phyloP scores from a whole-genome alignment of 495 filamentous ascomycete genomes.

The Ramalina intermedia region DNA sequence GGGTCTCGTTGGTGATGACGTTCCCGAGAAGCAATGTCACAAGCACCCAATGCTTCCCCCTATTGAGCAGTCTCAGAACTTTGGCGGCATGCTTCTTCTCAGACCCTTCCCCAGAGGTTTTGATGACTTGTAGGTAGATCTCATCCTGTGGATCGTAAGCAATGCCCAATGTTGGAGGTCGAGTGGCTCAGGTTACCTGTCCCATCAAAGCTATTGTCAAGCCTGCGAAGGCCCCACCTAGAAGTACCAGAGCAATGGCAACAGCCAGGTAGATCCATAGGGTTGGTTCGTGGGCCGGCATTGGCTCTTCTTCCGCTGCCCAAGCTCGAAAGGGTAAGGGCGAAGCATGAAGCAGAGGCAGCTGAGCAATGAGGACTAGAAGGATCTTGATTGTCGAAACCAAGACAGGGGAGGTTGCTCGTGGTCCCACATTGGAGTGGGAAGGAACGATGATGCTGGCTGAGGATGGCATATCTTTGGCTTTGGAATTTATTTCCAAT shows the following conservation, averaged over 20 bases:
- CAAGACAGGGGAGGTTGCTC: not conserved
- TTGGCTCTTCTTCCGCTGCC: conserved; percentile 19
- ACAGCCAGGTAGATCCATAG: conserved; percentile 59
- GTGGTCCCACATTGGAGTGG: too few relatives aligned
- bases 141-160: conserved; percentile 49
- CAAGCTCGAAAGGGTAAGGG: conserved; percentile 14
- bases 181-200: conserved; percentile 20
- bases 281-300: conserved; percentile 36
- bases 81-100: conserved; percentile 71
- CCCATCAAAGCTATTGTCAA: conserved; percentile 77
- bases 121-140: conserved; percentile 91
- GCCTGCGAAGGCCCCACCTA: conserved; percentile 90
- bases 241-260: conserved; percentile 60
- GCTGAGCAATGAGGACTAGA: conserved; percentile 27
- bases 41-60: conserved; percentile 97
- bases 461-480: too few relatives aligned
- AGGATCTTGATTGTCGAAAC: conserved; percentile 18
- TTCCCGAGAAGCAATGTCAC: conserved; percentile 89
- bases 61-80: conserved; percentile 67
- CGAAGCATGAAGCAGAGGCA: conserved; percentile 31
- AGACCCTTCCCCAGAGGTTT: conserved; percentile 61
- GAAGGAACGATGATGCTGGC: too few relatives aligned
- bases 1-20: conserved; percentile 95
- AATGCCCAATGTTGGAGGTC: too few relatives aligned
- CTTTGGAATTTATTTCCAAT: too few relatives aligned